Base-by-base conservation (phyloP, 2,329 filamentous ascomycete species). In the Raffaelea deltoideospora region DNA sequence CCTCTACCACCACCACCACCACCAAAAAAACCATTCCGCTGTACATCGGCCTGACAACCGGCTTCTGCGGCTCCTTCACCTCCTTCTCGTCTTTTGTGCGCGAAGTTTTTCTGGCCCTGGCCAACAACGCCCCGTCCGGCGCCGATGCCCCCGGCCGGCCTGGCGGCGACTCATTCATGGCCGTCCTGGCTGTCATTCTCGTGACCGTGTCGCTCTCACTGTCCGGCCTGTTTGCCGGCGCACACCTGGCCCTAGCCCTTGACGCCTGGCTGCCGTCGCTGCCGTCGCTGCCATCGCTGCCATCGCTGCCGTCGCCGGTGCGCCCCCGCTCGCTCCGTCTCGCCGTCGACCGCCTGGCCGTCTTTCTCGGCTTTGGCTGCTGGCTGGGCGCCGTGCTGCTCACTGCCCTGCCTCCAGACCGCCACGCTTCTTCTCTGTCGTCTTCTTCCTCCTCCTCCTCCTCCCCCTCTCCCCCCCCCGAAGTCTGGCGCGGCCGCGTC, bases 101-200 rank as follows among this genome's bases (percentile, higher is more conserved):
- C 14, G 78, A 81, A 47, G 55, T 61, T 23, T 82, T 80, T 48
- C 61, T 81, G 28, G 68, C 73, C 0, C 57, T 82, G 3, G 67
- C 73, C 3, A 80, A 81, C 48, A 69, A 79, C 44, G 68, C 72
- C 0, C 57, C 82, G 3, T 67, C 73, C 3, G 80, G 81, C 48
- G 50, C 54, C 2, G 56, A 59, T 17, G 50, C 47, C 1, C 53
- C 57, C 0, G 51, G 54, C 2, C 68, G 85, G 3, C 76, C 78
- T 47, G 75, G 72, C 9, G 87, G 85, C 1, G 81, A 88, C 56
- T 85, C 79, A 4, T 79, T 95, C 59, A 75, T 88, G 67, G 84
- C 88, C 0, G 57, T 90, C 26, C 50, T 87, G 2, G 82, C 79
- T 14, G 73, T 93, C 28, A 59, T 83, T n/a, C 61, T 92, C 34